These are phyloP conservation scores for Sporothrix variecibatus DNA, from an alignment of 2,329 filamentous ascomycete species.

Conservation along the genomic window DNA sequence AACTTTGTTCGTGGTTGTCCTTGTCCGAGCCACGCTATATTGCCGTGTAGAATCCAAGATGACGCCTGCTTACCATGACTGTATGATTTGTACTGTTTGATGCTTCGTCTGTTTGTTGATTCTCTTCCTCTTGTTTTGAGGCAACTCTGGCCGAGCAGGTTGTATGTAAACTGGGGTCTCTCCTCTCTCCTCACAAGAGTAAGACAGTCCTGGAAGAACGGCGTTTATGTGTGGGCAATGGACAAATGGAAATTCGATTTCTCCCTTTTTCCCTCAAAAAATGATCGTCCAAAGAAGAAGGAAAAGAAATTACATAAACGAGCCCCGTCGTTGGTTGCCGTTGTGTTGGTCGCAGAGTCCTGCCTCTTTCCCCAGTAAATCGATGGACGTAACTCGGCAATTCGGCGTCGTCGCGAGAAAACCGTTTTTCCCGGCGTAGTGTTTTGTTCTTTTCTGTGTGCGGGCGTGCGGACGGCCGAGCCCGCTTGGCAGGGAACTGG, in stretches of 20 bases:
- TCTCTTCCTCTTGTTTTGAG: background rate
- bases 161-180: background rate
- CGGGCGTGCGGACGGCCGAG: slow-evolving; percentile 1
- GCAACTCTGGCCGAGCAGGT: background rate
- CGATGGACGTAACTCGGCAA: slow-evolving; percentile 4
- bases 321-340: background rate
- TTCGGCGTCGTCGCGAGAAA: background rate
- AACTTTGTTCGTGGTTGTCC: background rate
- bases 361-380: background rate
- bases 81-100: background rate
- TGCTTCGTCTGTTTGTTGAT: background rate
- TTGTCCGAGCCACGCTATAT: background rate
- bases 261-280: background rate
- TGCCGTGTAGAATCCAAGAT: background rate
- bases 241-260: background rate
- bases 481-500: background rate
- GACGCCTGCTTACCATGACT: background rate
- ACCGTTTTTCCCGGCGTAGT: background rate
- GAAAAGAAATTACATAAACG: background rate
- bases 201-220: background rate
- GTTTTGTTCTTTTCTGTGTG: background rate
- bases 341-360: background rate
- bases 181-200: background rate
- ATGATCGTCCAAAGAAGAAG: background rate
- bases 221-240: background rate